Base-by-base conservation (phyloP, 805 yeast genomes). In the Wickerhamiella sergipiensis region DNA sequence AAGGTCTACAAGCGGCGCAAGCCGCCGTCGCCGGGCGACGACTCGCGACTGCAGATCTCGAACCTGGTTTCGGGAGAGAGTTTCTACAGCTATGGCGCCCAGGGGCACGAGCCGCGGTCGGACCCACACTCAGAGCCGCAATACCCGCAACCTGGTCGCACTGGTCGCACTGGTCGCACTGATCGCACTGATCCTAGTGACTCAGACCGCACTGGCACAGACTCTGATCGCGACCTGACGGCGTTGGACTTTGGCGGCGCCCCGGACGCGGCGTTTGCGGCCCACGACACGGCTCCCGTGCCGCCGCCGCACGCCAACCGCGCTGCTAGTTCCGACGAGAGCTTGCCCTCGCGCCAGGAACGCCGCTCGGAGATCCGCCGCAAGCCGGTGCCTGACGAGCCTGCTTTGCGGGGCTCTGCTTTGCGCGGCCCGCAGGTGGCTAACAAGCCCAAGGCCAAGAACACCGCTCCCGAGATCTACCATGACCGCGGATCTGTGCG, bases 1-100 rank as follows among this genome's bases (percentile, higher is more conserved):
- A 58, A 59, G 52, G 51, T 60, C 10, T 53, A 61, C 52, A 55
- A 56, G 44, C 52, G 52, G 31, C 47, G 49, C 19, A 23, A 33
- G 18, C 36, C 39, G 44, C 36, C 39, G 40, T 7, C 44, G 22
- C 19, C 49, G 7, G 50, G 51, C 36, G 56, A 51, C 23, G 42
- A 50, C 13, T 50, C 58, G n/a, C 55, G 52, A 48, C 50, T 53
- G 45, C 55, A 38, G 33, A 55, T 50, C 44, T 38, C 53, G 36
- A 52, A 54, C 23, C 47, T 57, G 19, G 55, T 54, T 3, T 43
- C 55, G 10, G 56, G 55, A 17, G 60, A 57, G 44, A 57, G 59
- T 47, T 52, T 56, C 39, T 51, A 53, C 29, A 55, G 55, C 50
- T 55, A 55, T 36, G 40, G 19, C 17, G 10, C 40, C 19, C n/a